Evolutionary conservation across 768 basidiomycete genomes (phyloP).

Genomic region (Zangia roseola): DNA sequence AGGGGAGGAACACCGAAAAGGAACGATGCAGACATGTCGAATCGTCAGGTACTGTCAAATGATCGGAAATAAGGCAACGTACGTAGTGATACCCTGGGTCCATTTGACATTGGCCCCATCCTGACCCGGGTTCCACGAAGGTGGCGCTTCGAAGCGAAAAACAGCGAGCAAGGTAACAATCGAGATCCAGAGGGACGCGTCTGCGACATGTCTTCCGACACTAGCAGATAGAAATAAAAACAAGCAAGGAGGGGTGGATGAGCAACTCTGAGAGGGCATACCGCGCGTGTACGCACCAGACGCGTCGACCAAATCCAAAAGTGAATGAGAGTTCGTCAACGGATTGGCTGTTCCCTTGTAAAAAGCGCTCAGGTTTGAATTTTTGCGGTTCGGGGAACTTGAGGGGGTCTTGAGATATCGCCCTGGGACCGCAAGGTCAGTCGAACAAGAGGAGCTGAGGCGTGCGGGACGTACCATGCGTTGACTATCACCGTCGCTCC

Average conservation of each 20-base stretch:
- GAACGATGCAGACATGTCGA: too few species aligned
- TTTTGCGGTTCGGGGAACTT: constrained; percentile 37
- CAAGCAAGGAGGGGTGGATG: too few species aligned
- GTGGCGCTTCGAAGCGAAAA: constrained; percentile 13
- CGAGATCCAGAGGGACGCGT: constrained; percentile 35
- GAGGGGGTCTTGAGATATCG: constrained; percentile 36
- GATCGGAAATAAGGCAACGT: neutral
- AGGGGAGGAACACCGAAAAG: neutral
- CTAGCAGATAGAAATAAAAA: constrained; percentile 18
- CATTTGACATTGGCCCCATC: constrained; percentile 21
- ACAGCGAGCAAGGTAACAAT: constrained; percentile 22
- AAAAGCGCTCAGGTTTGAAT: constrained; percentile 40
- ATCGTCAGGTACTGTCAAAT: too few species aligned
- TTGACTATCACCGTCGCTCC: constrained; percentile 24
- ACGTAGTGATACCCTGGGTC: constrained; percentile 18
- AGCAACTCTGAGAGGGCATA: neutral
- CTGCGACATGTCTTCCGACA: constrained; percentile 42
- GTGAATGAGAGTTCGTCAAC: constrained; percentile 19
- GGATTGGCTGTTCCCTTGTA: constrained; percentile 7
- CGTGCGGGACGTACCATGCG: constrained; percentile 11
- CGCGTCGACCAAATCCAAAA: constrained; percentile 45
- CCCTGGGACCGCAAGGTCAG: constrained; percentile 17
- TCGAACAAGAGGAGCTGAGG: neutral
- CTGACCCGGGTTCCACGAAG: constrained; percentile 18
- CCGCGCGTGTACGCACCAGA: constrained; percentile 8